Evolutionary conservation across 306 rosid species (phyloP).

Genomic region (Argentina anserina): DNA sequence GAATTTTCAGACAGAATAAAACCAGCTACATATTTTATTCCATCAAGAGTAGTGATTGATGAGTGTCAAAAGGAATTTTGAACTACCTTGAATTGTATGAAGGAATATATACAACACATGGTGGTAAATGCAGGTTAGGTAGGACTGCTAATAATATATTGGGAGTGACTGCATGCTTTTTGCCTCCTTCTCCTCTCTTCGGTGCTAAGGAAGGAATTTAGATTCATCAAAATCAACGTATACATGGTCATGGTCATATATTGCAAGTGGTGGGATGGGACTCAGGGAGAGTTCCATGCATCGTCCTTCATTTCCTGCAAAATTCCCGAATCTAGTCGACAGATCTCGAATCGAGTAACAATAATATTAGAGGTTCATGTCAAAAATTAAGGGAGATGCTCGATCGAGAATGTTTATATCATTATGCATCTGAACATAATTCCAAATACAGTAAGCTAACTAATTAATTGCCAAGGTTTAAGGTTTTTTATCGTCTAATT

Average conservation of each 20-base stretch:
- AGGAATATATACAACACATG: not conserved
- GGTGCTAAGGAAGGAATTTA: slow-evolving; percentile 43
- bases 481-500: not conserved
- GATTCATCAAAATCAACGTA: slow-evolving; percentile 5
- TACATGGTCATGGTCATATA: not conserved
- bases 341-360: no score
- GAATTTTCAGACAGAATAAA: not conserved
- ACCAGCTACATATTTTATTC: not conserved
- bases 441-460: not conserved
- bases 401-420: not conserved
- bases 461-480: not conserved
- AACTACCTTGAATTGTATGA: not conserved
- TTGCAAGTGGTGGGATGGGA: not conserved
- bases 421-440: not conserved
- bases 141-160: not conserved
- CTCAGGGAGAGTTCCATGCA: slow-evolving; percentile 20
- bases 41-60: not conserved
- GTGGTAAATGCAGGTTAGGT: not conserved
- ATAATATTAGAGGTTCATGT: no score
- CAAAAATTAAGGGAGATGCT: no score
- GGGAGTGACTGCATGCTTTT: not conserved
- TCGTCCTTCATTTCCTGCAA: not conserved
- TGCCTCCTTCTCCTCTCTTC: slow-evolving; percentile 13
- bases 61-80: not conserved
- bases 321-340: not conserved